Conservation (phyloP, 208 protist genomes). For the Trypanosoma caninum region DNA sequence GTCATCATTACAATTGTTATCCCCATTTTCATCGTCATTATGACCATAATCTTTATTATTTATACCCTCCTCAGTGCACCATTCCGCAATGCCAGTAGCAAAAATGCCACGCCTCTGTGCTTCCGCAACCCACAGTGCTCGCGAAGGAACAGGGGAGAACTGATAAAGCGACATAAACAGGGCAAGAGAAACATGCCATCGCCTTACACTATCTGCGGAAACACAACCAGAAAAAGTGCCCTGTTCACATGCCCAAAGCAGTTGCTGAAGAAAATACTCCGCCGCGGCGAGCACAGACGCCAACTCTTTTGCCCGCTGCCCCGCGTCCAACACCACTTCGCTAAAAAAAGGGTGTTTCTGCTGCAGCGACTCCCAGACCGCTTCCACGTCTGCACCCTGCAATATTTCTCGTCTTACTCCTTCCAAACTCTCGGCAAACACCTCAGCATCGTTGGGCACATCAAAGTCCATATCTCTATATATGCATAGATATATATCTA, state of each 20-base stretch:
- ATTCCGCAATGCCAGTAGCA: not conserved
- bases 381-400: conserved; percentile 4
- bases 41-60: not conserved
- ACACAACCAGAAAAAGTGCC: not conserved
- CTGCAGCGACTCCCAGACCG: conserved; percentile 37
- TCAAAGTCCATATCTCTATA: conserved; percentile 26
- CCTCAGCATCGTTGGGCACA: conserved; percentile 9
- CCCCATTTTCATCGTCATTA: not conserved
- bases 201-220: conserved; percentile 9
- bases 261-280: conserved; percentile 31
- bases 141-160: conserved; percentile 47
- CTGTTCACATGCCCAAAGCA: conserved; percentile 3
- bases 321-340: conserved; percentile 54
- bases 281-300: conserved; percentile 38
- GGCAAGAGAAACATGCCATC: not conserved
- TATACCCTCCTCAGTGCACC: not conserved
- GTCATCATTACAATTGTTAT: conserved; percentile 1
- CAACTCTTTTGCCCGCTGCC: conserved; percentile 31
- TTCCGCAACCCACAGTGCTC: conserved; percentile 27
- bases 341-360: conserved; percentile 55
- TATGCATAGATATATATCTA: too few species aligned
- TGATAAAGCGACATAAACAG: conserved; percentile 44
- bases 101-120: not conserved
- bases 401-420: conserved; percentile 15
- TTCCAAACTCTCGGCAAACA: conserved; percentile 4